Conservation (phyloP, 495 filamentous ascomycete species). For the Immersiella caudata region DNA sequence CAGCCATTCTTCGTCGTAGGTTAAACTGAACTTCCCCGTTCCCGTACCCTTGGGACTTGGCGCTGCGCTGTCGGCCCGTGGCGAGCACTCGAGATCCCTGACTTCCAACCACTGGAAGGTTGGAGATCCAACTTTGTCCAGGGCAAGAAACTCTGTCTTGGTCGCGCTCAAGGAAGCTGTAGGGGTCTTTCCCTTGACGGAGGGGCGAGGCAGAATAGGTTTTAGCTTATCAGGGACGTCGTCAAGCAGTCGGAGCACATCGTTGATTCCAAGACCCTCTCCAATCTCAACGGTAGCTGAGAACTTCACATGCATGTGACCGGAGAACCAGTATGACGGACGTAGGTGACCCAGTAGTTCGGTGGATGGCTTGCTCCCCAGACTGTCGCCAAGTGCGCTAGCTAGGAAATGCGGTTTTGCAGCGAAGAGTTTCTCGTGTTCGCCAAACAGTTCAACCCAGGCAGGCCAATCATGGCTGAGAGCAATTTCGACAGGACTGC, state of each 20-base stretch:
- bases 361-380: constrained; percentile 73
- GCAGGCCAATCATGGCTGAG: constrained; percentile 90
- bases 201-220: neutral
- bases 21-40: constrained; percentile 44
- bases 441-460: constrained; percentile 69
- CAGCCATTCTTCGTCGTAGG: constrained; percentile 89
- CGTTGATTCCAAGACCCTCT: neutral
- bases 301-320: constrained; percentile 82
- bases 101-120: constrained; percentile 4
- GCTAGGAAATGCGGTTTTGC: constrained; percentile 66
- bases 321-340: constrained; percentile 85
- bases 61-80: constrained; percentile 29
- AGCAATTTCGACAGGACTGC: constrained; percentile 79
- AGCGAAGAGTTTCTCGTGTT: constrained; percentile 60
- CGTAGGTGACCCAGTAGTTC: constrained; percentile 73
- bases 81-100: constrained; percentile 13
- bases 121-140: constrained; percentile 2
- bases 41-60: neutral
- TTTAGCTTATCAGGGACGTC: neutral
- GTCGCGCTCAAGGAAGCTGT: neutral
- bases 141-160: constrained; percentile 6
- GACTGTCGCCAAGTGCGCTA: constrained; percentile 66
- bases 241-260: neutral
- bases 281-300: constrained; percentile 66
- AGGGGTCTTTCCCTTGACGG: constrained; percentile 21